Evolutionary conservation across 495 filamentous ascomycete species (phyloP).

Genomic region (Neurospora sp.): DNA sequence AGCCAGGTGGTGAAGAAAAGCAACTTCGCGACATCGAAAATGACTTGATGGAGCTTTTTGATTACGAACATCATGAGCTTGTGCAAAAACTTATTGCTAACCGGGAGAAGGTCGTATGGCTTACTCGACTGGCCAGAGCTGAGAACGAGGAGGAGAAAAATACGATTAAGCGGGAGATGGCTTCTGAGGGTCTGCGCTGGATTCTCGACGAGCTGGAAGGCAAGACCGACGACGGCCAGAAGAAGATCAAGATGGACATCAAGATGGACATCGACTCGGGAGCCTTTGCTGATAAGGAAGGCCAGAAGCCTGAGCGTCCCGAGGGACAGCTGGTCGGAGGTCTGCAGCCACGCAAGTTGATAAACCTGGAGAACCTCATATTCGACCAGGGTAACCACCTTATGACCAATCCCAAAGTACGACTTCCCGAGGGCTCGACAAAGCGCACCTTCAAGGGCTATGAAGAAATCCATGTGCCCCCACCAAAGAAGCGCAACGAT

Average conservation of each 20-base stretch:
- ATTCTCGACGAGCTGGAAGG: constrained; percentile 78
- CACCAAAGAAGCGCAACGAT: constrained; percentile 74
- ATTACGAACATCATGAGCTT: constrained; percentile 91
- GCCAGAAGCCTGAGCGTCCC: constrained; percentile 31
- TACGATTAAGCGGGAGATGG: constrained; percentile 81
- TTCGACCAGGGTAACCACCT: constrained; percentile 98
- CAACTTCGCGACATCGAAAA: constrained; percentile 90
- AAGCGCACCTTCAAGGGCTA: constrained; percentile 96
- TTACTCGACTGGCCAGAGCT: constrained; percentile 76
- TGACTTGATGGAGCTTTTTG: constrained; percentile 94
- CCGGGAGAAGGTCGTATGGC: constrained; percentile 86
- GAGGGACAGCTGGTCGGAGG: constrained; percentile 68
- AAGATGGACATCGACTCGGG: constrained; percentile 93
- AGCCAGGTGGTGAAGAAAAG: constrained; percentile 61
- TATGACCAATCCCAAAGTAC: constrained; percentile 95
- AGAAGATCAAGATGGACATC: constrained; percentile 63
- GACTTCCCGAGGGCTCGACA: constrained; percentile 88
- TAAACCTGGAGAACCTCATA: constrained; percentile 90
- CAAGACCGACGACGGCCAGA: constrained; percentile 44
- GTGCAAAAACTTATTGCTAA: constrained; percentile 91
- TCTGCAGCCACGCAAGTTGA: constrained; percentile 75
- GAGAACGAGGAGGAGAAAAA: constrained; percentile 70
- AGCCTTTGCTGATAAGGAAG: constrained; percentile 37
- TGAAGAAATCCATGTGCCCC: constrained; percentile 93
- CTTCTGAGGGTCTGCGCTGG: constrained; percentile 71